Evolutionary conservation across 2,329 filamentous ascomycete genomes (phyloP), one percentile per base, ranked within the genome.

Genomic region (Aureobasidium sp.): DNA sequence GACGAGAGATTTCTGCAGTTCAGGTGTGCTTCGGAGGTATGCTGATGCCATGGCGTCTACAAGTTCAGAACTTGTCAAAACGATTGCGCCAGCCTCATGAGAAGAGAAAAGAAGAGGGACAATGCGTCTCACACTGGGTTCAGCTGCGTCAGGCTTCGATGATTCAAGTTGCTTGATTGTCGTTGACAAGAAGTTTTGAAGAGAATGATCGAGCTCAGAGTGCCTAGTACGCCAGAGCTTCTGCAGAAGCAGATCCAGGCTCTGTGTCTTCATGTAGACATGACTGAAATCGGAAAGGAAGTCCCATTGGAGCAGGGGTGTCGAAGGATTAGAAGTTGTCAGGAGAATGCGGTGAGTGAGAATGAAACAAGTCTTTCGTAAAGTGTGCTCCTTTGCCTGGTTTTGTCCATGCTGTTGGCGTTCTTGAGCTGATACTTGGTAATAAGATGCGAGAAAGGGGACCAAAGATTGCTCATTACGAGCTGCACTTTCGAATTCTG

Each of bases 61-160:
- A 67, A 94, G 93, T 74, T 97, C 93, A 56, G 89, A 91, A 0
- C 93, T 93, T 0, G 88, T 88, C 67, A 96, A 82, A 68, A 96
- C 86, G 67, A 89, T 79, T 7, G 77, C 73, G 33, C 80, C 82
- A 48, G 76, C 76, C 27, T 79, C 77, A 0, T 84, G 78, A 5
- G 86, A 90, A 7, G 77, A 78, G 66, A 84, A 80, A 5, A 91
- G 75, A 4, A 92, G 75, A 54, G 84, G 79, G 63, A 85, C 88
- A n/a, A 90, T 70, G 11, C 77, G 76, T 50, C 79, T 78, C 35
- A 91, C 76, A 0, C 77, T 77, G 1, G 73, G 71, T 68, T 88
- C 84, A 0, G 84, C 78, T 7, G 75, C 73, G 42, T 79, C 80
- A 4, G 87, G 74, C 59, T 85, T 79, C 2, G 83, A 84, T 1